Evolutionary conservation across 208 protist genomes (phyloP), one percentile per base, ranked within the genome.

Genomic region (Wallacemonas sp.): DNA sequence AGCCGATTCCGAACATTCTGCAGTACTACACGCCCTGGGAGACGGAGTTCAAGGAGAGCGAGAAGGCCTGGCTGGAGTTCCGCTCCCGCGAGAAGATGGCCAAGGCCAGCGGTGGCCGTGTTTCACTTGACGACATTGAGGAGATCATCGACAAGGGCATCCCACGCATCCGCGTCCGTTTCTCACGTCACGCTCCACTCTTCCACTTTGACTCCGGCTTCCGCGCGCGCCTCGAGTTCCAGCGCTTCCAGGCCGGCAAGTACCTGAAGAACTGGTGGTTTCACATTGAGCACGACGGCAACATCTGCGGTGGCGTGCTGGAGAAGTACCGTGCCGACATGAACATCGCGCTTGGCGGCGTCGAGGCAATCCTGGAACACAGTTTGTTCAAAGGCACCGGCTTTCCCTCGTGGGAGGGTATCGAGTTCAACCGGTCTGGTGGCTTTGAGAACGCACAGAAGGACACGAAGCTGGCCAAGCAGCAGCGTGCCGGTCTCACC

Each of bases 191-290:
- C 73, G 98, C 99, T 38, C 99, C 98, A 45, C 92, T 99, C 3
- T 99, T 99, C 21, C 99, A 99, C 81, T 96, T 91, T 78, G 98
- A 99, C 90, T 99, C 99, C 63, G 99, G 99, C 52, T 99, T 99
- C 97, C 87, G 99, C 53, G 82, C 98, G 19, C 89, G 99, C 32
- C 97, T 96, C 44, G 97, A 99, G 59, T 99, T 99, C 79, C 99
- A 99, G 78, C 81, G 98, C 66, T 99, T 99, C 85, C 93, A 99
- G 74, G 78, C 99, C 8, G 83, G 99, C 27, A 98, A 98, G 68
- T 91, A 95, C 57, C 98, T 99, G 67, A 98, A 99, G 62, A 99
- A 99, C 82, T 99, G 98, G 97, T 99, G 99, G 99, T 99, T 99
- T 50, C 97, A 99, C 90, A 89, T 94, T 68, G 85, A 97, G 58